Base-by-base conservation (phyloP, 225 moss, liverwort and hornwort genomes). In the Anthoceros angustus region DNA sequence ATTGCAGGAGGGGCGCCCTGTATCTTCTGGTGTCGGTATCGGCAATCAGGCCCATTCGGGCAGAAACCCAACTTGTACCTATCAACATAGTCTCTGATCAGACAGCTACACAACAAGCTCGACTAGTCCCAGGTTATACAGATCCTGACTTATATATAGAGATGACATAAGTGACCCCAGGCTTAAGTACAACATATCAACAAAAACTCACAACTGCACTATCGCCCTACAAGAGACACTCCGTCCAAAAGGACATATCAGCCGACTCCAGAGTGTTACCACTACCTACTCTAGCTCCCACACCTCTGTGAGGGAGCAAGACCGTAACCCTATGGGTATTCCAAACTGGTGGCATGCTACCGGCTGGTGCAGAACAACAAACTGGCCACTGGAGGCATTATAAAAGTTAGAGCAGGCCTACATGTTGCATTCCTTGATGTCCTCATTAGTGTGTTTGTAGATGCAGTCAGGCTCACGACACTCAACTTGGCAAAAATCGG, bases 401-500 rank as follows among this genome's bases (percentile, higher is more conserved):
- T 18, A 18, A 55, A 55, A 55, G 55, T 55, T 55, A 55, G 55
- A 55, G 55, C 55, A 66, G 61, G 68, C 79, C 40, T 80, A 99
- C 98, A 99, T 99, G 67, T 99, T 99, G 82, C 98, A 99, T 84
- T 99, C 98, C 77, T 99, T 99, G 55, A 99, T 99, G 67, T 99
- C 98, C 78, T 99, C 98, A 79, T 99, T 99, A 32, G 98, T 99
- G 66, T 99, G 98, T 75, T 99, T 99, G 78, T 99, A 99, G 70
- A 99, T 87, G 74, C 98, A 99, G 79, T 99, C 98, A 62, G 98
- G 92, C 79, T 99, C 98, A 68, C 98, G 87, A 64, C 98, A 99
- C 78, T 99, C 98, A 99, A 99, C 86, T 99, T 99, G 0, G 98
- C 98, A 99, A 99, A 72, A 99, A 99, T n/a, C 98, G 92, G 74